Evolutionary conservation across 1,139 yeast genomes (phyloP), one percentile per base, ranked within the genome.

Genomic region (Arxiozyma heterogenica): DNA sequence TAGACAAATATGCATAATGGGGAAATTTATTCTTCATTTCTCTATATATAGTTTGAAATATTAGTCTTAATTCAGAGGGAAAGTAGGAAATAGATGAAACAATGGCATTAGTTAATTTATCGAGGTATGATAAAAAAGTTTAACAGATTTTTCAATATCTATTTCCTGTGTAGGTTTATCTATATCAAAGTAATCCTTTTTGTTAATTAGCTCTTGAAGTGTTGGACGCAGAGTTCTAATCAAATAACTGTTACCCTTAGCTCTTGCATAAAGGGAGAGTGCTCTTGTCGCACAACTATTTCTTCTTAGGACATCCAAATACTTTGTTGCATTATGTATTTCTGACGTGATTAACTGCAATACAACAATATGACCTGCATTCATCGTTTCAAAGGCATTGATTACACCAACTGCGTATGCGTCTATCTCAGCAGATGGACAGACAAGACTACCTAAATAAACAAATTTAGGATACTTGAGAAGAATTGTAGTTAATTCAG

Each of bases 241-340:
- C 50, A 89, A 71, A 63, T 86, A 88, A 0, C 74, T 77, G 30
- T 71, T 66, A 0, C 95, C 96, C 60, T 81, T 77, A 18, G 76
- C 74, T 59, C 83, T 80, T 1, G 95, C 85, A 64, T 82, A 85
- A 46, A 86, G 75, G 0, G 91, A 84, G 51, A 88, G 73, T 49
- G 88, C 74, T 63, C 91, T 79, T 0, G 96, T 87, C 45, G 93
- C 84, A 38, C 89, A 86, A 52, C 93, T 84, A 66, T 89, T 89
- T 55, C 95, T 77, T 63, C 96, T 76, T 61, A 89, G 75, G 34
- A 87, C 79, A 63, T 87, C 95, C 41, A 86, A 77, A 17, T 88
- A 79, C 55, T 85, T 78, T 0, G 79, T 71, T 0, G 86, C 83
- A 41, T 71, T 73, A 42, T 73, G 66, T 22, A 88, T 82, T 65